These are phyloP conservation scores for Trypanosoma vivax DNA, from an alignment of 208 protist species.

Conservation along the genomic window DNA sequence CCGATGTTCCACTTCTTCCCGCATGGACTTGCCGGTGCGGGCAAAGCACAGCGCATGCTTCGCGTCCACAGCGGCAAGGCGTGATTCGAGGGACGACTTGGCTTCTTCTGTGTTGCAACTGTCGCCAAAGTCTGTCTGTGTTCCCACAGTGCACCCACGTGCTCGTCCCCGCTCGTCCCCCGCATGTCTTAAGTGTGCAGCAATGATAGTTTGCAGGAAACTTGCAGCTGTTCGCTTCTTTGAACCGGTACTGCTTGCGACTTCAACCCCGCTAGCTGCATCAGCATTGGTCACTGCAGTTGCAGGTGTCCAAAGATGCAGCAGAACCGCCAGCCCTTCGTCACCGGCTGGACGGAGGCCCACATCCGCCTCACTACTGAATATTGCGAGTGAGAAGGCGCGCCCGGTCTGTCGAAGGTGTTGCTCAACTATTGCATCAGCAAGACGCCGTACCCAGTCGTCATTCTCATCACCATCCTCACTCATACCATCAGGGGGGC, in stretches of 20 bases:
- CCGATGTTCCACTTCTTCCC: conserved; percentile 66
- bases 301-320: conserved; percentile 37
- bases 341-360: conserved; percentile 13
- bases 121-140: conserved; percentile 44
- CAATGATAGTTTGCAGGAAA: conserved; percentile 51
- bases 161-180: conserved; percentile 2
- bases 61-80: conserved; percentile 79
- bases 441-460: conserved; percentile 44
- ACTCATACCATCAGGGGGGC: neutral
- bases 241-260: neutral
- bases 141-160: conserved; percentile 21
- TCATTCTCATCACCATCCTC: conserved; percentile 11
- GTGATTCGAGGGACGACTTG: conserved; percentile 64
- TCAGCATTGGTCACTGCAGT: conserved; percentile 33
- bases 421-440: conserved; percentile 73
- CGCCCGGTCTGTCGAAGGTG: conserved; percentile 72
- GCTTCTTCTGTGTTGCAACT: conserved; percentile 8
- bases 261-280: neutral
- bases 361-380: conserved; percentile 69
- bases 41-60: conserved; percentile 79
- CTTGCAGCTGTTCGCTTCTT: conserved; percentile 20
- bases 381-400: conserved; percentile 72
- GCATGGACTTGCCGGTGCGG: conserved; percentile 48
- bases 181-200: conserved; percentile 21
- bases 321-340: conserved; percentile 23